Percentiles rank a stretch among this genome's conserved stretches.
Conservation (phyloP, 495 filamentous ascomycete genomes). For the Aspergillus biplanus region DNA sequence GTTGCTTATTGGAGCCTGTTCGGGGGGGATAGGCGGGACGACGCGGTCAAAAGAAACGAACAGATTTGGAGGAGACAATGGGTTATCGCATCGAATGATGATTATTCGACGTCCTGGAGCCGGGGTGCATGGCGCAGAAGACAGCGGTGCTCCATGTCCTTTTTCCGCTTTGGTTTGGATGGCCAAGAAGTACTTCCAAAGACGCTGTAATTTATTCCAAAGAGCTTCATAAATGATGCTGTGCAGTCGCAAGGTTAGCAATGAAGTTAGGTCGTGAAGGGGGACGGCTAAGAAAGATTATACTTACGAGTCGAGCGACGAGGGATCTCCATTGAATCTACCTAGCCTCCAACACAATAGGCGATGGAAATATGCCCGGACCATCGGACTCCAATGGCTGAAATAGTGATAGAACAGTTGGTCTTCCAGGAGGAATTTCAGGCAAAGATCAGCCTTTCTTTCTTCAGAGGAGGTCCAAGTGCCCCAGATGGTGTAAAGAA, state of each 20-base stretch:
- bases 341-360: slow-evolving; percentile 91
- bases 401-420: slow-evolving; percentile 83
- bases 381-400: slow-evolving; percentile 98
- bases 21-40: slow-evolving; percentile 45
- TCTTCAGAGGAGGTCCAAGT: slow-evolving; percentile 66
- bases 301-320: slow-evolving; percentile 71
- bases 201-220: slow-evolving; percentile 67
- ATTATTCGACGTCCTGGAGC: slow-evolving; percentile 89
- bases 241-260: slow-evolving; percentile 13
- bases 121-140: slow-evolving; percentile 82
- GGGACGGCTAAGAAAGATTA: background rate
- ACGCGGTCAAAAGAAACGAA: slow-evolving; percentile 71
- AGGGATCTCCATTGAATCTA: slow-evolving; percentile 70
- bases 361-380: slow-evolving; percentile 93
- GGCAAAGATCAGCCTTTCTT: slow-evolving; percentile 72
- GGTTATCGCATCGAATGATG: slow-evolving; percentile 86
- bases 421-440: slow-evolving; percentile 79
- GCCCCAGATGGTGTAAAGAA: slow-evolving; percentile 83
- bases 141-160: slow-evolving; percentile 54
- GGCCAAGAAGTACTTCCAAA: slow-evolving; percentile 76
- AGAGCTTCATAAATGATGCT: slow-evolving; percentile 69
- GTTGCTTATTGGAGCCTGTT: slow-evolving; percentile 46
- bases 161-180: slow-evolving; percentile 70
- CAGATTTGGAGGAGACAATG: slow-evolving; percentile 56
- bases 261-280: background rate